phyloP scores from a whole-genome alignment of 2,329 filamentous ascomycete species.

The Alternaria arborescens region DNA sequence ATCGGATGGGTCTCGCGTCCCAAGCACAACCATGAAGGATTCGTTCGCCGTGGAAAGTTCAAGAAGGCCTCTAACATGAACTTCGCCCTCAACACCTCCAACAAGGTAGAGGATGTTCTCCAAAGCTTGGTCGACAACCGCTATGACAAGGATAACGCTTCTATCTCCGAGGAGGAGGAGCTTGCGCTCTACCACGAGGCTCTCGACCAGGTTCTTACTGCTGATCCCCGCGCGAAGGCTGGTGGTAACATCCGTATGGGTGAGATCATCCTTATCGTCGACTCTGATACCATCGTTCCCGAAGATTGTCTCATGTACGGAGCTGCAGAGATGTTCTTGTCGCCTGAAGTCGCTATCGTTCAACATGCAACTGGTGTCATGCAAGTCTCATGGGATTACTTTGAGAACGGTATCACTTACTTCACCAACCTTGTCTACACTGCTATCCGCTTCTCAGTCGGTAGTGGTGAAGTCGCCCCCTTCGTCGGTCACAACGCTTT shows the following conservation, averaged over 20 bases:
- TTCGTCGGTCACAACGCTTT: slow-evolving; percentile 82
- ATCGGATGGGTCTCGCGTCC: slow-evolving; percentile 59
- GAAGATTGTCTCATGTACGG: slow-evolving; percentile 80
- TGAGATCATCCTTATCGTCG: slow-evolving; percentile 75
- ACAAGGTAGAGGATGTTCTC: slow-evolving; percentile 69
- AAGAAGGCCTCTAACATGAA: slow-evolving; percentile 74
- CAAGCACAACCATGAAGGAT: slow-evolving; percentile 49
- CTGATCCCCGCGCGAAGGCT: slow-evolving; percentile 74
- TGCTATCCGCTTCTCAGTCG: slow-evolving; percentile 73
- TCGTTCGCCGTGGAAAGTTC: slow-evolving; percentile 40
- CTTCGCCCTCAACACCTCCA: slow-evolving; percentile 68
- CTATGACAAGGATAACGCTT: slow-evolving; percentile 17
- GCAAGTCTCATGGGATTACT: slow-evolving; percentile 74
- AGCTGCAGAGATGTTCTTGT: slow-evolving; percentile 81
- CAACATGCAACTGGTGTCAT: slow-evolving; percentile 74
- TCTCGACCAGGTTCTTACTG: slow-evolving; percentile 71
- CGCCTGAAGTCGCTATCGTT: slow-evolving; percentile 78
- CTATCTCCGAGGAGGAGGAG: slow-evolving; percentile 49
- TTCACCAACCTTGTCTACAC: slow-evolving; percentile 80
- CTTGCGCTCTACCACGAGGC: slow-evolving; percentile 33
- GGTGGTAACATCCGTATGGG: slow-evolving; percentile 85
- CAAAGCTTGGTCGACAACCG: slow-evolving; percentile 57
- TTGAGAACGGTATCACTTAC: slow-evolving; percentile 78
- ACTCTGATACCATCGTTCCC: slow-evolving; percentile 54
- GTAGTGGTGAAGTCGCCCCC: slow-evolving; percentile 73